Evolutionary conservation across 1,284 basidiomycete genomes (phyloP).

Genomic region (Papiliotrema flavescens): DNA sequence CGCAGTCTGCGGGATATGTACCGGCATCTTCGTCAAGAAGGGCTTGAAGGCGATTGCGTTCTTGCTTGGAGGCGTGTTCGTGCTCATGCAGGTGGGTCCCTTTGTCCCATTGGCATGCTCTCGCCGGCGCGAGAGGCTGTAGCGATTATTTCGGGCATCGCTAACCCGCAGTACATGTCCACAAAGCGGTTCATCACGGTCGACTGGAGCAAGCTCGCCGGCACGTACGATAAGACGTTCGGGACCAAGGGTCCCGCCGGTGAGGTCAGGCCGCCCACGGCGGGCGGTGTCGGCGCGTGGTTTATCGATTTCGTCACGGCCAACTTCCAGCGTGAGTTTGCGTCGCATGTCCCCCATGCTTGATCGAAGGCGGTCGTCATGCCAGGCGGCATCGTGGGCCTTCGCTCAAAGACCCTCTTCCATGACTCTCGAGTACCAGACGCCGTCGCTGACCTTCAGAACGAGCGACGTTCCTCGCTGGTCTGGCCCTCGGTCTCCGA

Average conservation of each 20-base stretch:
- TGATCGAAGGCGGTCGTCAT: no score
- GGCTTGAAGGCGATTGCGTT: constrained; percentile 80
- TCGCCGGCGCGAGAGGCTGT: no score
- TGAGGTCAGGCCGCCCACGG: constrained; percentile 59
- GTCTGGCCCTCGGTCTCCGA: constrained; percentile 52
- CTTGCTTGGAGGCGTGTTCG: constrained; percentile 76
- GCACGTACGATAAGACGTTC: constrained; percentile 66
- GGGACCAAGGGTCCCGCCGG: constrained; percentile 61
- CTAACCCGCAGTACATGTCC: constrained; percentile 62
- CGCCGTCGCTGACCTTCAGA: constrained; percentile 27
- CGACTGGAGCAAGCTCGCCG: constrained; percentile 66
- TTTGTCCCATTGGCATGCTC: no score
- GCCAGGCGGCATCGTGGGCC: no score
- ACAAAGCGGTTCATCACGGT: constrained; percentile 68
- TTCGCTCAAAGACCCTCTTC: no score
- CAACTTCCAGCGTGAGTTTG: constrained; percentile 72
- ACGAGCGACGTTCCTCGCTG: constrained; percentile 54
- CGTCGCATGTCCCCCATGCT: not conserved
- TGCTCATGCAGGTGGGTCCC: constrained; percentile 71
- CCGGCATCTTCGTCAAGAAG: constrained; percentile 92
- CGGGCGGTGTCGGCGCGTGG: constrained; percentile 65
- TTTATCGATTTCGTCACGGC: constrained; percentile 81
- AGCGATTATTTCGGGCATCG: no score
- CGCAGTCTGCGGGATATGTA: constrained; percentile 78
- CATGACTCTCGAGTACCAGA: not conserved